These are phyloP conservation scores for Sequoiadendron giganteum DNA, from an alignment of 75 land plant genomes.

Conservation along the genomic window DNA sequence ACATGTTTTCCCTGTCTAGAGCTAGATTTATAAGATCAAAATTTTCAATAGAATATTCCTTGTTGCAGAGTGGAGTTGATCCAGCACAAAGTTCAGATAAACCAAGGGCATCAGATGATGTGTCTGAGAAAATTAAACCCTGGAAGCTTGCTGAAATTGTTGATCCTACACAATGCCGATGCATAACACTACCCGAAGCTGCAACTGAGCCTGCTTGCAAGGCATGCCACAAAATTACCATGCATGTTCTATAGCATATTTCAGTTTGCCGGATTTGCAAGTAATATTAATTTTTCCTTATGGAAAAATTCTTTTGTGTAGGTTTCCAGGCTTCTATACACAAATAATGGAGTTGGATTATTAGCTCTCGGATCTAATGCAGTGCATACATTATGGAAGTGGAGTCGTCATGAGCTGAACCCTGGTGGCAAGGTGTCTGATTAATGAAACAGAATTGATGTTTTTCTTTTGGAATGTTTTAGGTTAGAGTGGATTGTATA, in stretches of 20 bases:
- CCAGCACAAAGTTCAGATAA: slow-evolving; percentile 35
- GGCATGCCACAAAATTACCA: slow-evolving; percentile 27
- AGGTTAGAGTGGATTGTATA: not conserved
- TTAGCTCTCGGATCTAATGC: slow-evolving; percentile 79
- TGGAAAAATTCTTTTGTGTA: slow-evolving; percentile 14
- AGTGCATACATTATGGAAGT: slow-evolving; percentile 86
- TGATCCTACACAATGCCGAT: slow-evolving; percentile 46
- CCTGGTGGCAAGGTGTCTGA: slow-evolving; percentile 66
- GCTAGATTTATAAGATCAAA: not conserved
- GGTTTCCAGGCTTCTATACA: slow-evolving; percentile 73
- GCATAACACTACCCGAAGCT: slow-evolving; percentile 47
- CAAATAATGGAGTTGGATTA: slow-evolving; percentile 67
- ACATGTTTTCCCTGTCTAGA: not conserved
- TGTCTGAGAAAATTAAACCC: slow-evolving; percentile 41
- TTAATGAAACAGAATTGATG: not conserved
- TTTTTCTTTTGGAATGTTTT: not conserved
- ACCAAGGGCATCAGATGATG: slow-evolving; percentile 46
- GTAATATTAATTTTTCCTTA: not conserved
- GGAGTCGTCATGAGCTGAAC: slow-evolving; percentile 70
- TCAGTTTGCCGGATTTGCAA: not conserved
- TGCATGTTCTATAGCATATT: not conserved
- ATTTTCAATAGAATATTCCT: not conserved
- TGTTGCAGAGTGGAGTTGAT: slow-evolving; percentile 48
- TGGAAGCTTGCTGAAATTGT: slow-evolving; percentile 62
- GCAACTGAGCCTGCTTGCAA: slow-evolving; percentile 46